These are phyloP conservation scores for Vitis labrusca DNA, from an alignment of 164 flowering plant genomes.

Conservation along the genomic window DNA sequence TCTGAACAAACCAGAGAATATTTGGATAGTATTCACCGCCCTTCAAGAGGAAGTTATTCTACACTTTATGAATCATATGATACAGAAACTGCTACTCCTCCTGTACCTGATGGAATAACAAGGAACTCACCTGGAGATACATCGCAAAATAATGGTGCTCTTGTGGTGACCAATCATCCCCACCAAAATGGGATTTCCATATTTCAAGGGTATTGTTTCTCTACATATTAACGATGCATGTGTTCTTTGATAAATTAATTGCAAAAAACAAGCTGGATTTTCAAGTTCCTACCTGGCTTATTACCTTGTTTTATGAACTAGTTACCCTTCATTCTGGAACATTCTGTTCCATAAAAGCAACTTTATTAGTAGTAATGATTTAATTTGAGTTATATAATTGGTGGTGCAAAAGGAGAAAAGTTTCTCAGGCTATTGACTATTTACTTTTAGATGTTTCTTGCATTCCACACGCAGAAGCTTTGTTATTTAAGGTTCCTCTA, in stretches of 20 bases:
- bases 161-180: conserved; percentile 30
- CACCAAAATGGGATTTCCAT: conserved; percentile 53
- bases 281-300: neutral
- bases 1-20: conserved; percentile 29
- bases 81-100: conserved; percentile 27
- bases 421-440: neutral
- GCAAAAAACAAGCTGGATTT: neutral
- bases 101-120: conserved; percentile 24
- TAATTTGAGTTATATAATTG: neutral
- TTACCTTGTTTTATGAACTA: neutral
- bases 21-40: conserved; percentile 14
- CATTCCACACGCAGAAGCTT: neutral
- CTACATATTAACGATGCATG: neutral
- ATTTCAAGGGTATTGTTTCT: conserved; percentile 66
- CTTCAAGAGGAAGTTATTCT: conserved; percentile 33
- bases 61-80: conserved; percentile 27
- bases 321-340: neutral
- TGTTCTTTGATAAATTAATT: neutral
- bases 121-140: conserved; percentile 31
- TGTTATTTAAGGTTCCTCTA: neutral
- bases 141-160: conserved; percentile 32
- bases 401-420: no score
- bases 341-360: neutral
- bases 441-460: neutral
- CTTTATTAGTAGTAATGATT: neutral